Percentiles rank a stretch among this genome's conserved stretches.
Conservation (phyloP, 306 rosid genomes). For the Hippophae tibetana region DNA sequence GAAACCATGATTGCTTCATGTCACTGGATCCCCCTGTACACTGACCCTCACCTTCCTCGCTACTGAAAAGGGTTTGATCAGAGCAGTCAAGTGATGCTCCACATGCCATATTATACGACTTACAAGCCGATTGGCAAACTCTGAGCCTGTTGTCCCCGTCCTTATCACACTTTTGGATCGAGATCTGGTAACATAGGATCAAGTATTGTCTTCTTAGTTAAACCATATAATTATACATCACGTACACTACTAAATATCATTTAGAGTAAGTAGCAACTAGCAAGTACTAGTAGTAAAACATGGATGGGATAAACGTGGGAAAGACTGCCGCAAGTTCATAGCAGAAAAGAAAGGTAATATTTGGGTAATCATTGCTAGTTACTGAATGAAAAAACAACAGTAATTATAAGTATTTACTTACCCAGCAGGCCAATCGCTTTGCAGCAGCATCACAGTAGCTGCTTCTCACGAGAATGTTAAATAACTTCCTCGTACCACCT, state of each 20-base stretch:
- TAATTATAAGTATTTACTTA: constrained; percentile 12
- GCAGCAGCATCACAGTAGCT: constrained; percentile 85
- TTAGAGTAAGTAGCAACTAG: too few species aligned
- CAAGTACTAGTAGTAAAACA: too few species aligned
- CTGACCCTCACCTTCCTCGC: constrained; percentile 65
- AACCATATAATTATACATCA: background rate
- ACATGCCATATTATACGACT: constrained; percentile 82
- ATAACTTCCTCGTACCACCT: constrained; percentile 84
- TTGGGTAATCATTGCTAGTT: too few species aligned
- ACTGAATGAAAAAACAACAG: too few species aligned
- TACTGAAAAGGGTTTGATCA: constrained; percentile 85
- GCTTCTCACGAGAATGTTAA: constrained; percentile 65
- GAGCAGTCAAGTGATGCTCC: constrained; percentile 96
- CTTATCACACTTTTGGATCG: constrained; percentile 80
- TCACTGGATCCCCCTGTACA: constrained; percentile 77
- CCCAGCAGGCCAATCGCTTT: constrained; percentile 96
- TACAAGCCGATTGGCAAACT: constrained; percentile 87
- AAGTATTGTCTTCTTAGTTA: too few species aligned
- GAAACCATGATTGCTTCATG: constrained; percentile 51
- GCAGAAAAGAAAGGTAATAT: too few species aligned
- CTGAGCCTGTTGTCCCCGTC: constrained; percentile 94
- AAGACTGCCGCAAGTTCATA: too few species aligned
- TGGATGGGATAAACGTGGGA: too few species aligned
- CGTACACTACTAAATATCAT: background rate
- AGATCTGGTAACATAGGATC: constrained; percentile 42